A percentile compares a stretch with the other conserved stretches of the same genome.
Evolutionary conservation across 2,329 filamentous ascomycete genomes (phyloP).

Genomic region (Colletotrichum liaoningense): DNA sequence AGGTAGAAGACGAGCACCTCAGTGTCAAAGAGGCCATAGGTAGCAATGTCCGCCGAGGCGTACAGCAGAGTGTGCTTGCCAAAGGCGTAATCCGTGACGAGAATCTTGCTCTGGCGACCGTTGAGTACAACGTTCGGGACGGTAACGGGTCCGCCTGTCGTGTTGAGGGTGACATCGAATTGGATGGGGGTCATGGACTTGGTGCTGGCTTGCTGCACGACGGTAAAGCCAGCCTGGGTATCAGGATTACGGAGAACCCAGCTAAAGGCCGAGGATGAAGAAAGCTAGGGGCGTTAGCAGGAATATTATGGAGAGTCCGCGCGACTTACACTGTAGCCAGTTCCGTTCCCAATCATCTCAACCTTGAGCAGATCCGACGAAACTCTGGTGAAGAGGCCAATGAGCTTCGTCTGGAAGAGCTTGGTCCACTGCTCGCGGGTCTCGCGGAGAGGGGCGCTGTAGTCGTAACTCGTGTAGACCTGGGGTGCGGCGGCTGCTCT

Average conservation of each 20-base stretch:
- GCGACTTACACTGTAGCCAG: slow-evolving; percentile 46
- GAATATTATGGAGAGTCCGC: neutral
- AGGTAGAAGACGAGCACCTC: slow-evolving; percentile 74
- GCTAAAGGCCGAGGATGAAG: slow-evolving; percentile 55
- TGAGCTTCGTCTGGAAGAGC: slow-evolving; percentile 64
- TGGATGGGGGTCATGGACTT: slow-evolving; percentile 55
- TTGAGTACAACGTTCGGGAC: slow-evolving; percentile 65
- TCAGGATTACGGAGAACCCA: slow-evolving; percentile 65
- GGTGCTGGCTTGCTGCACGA: slow-evolving; percentile 58
- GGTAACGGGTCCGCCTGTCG: slow-evolving; percentile 54
- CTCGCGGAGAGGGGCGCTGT: slow-evolving; percentile 63
- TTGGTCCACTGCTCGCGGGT: slow-evolving; percentile 64
- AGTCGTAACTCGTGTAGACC: slow-evolving; percentile 70
- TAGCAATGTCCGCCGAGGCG: slow-evolving; percentile 77
- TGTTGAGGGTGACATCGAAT: slow-evolving; percentile 60
- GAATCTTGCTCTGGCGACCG: slow-evolving; percentile 75
- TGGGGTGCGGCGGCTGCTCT: slow-evolving; percentile 47
- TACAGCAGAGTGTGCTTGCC: slow-evolving; percentile 71
- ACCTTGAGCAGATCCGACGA: slow-evolving; percentile 62
- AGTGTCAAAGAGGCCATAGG: slow-evolving; percentile 66
- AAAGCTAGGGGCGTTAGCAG: slow-evolving; percentile 29
- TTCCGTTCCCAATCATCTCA: slow-evolving; percentile 66
- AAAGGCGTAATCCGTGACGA: slow-evolving; percentile 74
- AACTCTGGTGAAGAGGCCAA: slow-evolving; percentile 64
- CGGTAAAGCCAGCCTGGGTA: slow-evolving; percentile 61